phyloP scores from a whole-genome alignment of 352 stramenopile genomes.

The Salisapilia sapeloensis region DNA sequence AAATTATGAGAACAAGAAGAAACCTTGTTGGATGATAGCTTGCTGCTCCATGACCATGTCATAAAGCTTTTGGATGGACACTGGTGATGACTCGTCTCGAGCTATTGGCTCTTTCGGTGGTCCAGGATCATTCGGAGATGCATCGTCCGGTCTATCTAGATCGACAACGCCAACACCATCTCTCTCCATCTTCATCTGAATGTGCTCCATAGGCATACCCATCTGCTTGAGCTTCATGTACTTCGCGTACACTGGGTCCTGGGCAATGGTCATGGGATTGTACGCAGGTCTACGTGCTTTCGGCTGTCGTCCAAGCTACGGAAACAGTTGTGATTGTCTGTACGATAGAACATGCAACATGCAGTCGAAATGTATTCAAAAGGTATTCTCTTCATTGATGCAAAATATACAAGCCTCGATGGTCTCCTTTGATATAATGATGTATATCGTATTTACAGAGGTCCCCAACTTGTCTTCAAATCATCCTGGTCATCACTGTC shows the following conservation, averaged over 20 bases:
- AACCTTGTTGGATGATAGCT: conserved; percentile 75
- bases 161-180: conserved; percentile 41
- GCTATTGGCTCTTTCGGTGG: conserved; percentile 11
- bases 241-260: conserved; percentile 56
- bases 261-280: conserved; percentile 47
- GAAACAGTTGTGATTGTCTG: conserved; percentile 8
- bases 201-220: conserved; percentile 69
- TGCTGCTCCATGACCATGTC: conserved; percentile 81
- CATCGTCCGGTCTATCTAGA: conserved; percentile 48
- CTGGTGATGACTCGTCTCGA: conserved; percentile 10
- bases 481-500: no score
- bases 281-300: conserved; percentile 15
- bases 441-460: no score
- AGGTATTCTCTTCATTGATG: background rate
- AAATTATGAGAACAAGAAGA: background rate
- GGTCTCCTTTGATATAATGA: no score
- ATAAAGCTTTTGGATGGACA: conserved; percentile 79
- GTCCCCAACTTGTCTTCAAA: no score
- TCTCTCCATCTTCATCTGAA: conserved; percentile 69
- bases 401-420: no score
- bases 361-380: conserved; percentile 2
- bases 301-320: conserved; percentile 2
- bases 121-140: conserved; percentile 65
- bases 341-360: conserved; percentile 12
- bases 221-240: conserved; percentile 74